A percentile compares a stretch with the other conserved stretches of the same genome.
Evolutionary conservation across 2,329 filamentous ascomycete species (phyloP).

Genomic region (Neonectria punicea): DNA sequence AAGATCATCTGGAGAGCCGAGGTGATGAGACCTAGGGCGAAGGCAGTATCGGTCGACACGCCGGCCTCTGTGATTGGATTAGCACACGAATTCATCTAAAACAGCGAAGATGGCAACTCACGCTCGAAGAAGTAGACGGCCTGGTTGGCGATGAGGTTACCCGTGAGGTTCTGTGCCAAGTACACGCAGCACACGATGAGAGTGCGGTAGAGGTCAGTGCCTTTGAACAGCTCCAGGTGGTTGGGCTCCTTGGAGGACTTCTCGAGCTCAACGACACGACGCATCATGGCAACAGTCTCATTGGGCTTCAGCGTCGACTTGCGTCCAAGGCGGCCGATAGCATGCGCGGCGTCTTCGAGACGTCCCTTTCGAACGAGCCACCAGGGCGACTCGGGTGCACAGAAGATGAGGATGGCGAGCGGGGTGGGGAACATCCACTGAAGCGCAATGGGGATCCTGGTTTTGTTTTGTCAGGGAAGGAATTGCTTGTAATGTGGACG

Average conservation of each 20-base stretch:
- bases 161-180: constrained; percentile 68
- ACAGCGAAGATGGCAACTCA: constrained; percentile 30
- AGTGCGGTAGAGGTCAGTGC: constrained; percentile 64
- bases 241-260: constrained; percentile 54
- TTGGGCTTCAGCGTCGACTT: constrained; percentile 29
- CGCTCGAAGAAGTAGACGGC: constrained; percentile 68
- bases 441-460: constrained; percentile 63
- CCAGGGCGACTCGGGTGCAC: constrained; percentile 63
- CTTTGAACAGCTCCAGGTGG: constrained; percentile 63
- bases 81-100: background rate
- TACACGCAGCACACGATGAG: constrained; percentile 67
- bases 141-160: constrained; percentile 71
- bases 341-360: constrained; percentile 53
- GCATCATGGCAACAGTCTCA: constrained; percentile 65
- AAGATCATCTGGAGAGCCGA: constrained; percentile 70
- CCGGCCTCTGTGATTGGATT: constrained; percentile 64
- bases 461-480: constrained; percentile 35
- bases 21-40: constrained; percentile 71
- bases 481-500: constrained; percentile 37
- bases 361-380: constrained; percentile 63
- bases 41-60: constrained; percentile 63
- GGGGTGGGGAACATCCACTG: constrained; percentile 70
- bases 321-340: constrained; percentile 59
- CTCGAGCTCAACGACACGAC: constrained; percentile 65
- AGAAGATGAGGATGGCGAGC: constrained; percentile 61